Evolutionary conservation across 345 rosid genomes (phyloP).

Genomic region (Acer yangbiense): DNA sequence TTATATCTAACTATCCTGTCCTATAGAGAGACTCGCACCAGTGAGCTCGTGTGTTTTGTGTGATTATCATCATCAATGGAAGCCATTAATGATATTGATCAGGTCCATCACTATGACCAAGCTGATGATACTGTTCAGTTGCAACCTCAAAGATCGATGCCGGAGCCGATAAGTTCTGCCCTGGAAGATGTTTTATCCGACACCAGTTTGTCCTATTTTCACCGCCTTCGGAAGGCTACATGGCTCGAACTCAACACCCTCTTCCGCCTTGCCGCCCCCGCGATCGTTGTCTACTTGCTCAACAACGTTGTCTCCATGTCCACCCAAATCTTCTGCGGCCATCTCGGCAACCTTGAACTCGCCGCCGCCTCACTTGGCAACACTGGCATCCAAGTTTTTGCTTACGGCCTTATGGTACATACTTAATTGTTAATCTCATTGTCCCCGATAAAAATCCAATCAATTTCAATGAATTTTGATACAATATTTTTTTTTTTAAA

Average conservation of each 20-base stretch:
- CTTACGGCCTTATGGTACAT: slow-evolving; percentile 31
- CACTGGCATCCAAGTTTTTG: slow-evolving; percentile 48
- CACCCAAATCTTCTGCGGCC: slow-evolving; percentile 64
- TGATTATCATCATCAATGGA: no score
- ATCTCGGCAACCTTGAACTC: slow-evolving; percentile 65
- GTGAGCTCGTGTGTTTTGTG: no score
- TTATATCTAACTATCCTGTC: no score
- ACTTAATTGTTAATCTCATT: no score
- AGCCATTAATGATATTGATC: no score
- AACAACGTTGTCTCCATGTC: slow-evolving; percentile 55
- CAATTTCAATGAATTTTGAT: no score
- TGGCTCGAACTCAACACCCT: slow-evolving; percentile 53
- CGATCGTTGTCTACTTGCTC: slow-evolving; percentile 57
- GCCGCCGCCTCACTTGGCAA: slow-evolving; percentile 59
- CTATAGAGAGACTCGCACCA: no score
- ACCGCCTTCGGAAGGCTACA: slow-evolving; percentile 42
- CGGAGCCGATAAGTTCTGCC: slow-evolving; percentile 30
- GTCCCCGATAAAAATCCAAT: background rate
- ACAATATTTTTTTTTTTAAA: no score
- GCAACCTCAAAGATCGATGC: background rate
- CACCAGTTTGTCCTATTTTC: slow-evolving; percentile 27
- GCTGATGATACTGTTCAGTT: background rate
- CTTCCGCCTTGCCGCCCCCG: slow-evolving; percentile 55
- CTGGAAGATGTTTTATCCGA: slow-evolving; percentile 55
- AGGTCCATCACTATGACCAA: no score